A percentile compares a stretch with the other conserved stretches of the same genome.
Conservation (phyloP, 495 filamentous ascomycete species). For the Corynascus novoguineensis region DNA sequence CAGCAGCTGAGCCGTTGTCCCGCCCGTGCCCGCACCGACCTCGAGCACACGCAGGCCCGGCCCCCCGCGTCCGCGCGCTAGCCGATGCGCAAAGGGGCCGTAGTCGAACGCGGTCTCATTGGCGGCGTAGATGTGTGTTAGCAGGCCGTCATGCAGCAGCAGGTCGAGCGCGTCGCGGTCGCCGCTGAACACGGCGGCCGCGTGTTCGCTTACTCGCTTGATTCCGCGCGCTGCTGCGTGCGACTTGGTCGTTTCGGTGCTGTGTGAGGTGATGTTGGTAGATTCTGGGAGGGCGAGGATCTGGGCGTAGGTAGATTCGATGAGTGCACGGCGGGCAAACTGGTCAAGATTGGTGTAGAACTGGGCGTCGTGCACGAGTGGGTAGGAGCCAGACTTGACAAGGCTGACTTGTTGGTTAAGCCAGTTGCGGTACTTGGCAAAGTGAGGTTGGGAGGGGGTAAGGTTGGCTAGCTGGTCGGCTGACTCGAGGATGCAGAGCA, state of each 20-base stretch:
- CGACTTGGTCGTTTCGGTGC: too few species aligned
- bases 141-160: constrained; percentile 29
- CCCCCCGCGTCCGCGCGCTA: constrained; percentile 23
- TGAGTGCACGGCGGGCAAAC: constrained; percentile 6
- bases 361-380: constrained; percentile 18
- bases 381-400: constrained; percentile 16
- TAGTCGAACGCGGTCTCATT: constrained; percentile 24
- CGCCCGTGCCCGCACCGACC: constrained; percentile 49
- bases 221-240: constrained; percentile 18
- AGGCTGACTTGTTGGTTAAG: constrained; percentile 21
- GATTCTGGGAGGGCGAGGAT: constrained; percentile 14
- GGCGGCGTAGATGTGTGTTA: constrained; percentile 34
- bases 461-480: constrained; percentile 16
- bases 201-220: constrained; percentile 28
- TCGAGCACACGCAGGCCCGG: constrained; percentile 40
- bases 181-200: constrained; percentile 26
- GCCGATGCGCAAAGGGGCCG: constrained; percentile 21
- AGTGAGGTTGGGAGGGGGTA: constrained; percentile 25
- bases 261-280: too few species aligned
- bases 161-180: constrained; percentile 29
- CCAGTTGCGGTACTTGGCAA: constrained; percentile 31
- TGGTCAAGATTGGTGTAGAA: constrained; percentile 4
- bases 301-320: constrained; percentile 16
- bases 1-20: constrained; percentile 37
- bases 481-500: constrained; percentile 31